Base-by-base conservation (phyloP, 352 stramenopile genomes). In the Phytophthora brassicae region DNA sequence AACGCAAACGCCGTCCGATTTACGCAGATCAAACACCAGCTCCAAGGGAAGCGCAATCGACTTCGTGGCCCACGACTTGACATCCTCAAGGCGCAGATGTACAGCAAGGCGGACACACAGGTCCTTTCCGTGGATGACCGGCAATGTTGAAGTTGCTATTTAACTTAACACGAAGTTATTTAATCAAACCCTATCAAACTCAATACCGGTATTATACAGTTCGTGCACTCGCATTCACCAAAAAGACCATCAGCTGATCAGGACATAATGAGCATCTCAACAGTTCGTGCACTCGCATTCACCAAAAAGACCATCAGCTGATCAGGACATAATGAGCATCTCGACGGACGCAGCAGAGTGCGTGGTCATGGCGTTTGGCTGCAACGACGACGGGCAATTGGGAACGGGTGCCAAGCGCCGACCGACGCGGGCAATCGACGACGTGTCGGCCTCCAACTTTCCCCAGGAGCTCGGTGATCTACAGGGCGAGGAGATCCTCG, bases 341-440 rank as follows among this genome's bases (percentile, higher is more conserved):
- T 54, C 48, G 31, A 60, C 52, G 39, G 38, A 60, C n/a, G 41
- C 53, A 24, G 49, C 51, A 28, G 44, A 75, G 44, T 80, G 70
- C 66, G 70, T 75, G 12, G 69, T 90, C 19, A 69, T 90, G 56
- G 79, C 81, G 23, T 92, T 94, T 57, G 83, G 83, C 47, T 92
- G 82, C 77, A 92, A 92, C 59, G 85, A 94, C 61, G 85, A 94
- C 64, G 85, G 85, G 0, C 85, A 94, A 63, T 56, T 94, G 45
- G 85, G 81, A 22, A 86, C 78, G 38, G 85, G 83, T 22, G 81
- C 87, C 55, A 79, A 79, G 65, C 81, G 81, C 24, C 76, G 69
- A 39, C 69, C 64, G 36, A 78, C 49, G 20, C 69, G 81, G 22
- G 65, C 75, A 20, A 84, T 94, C 17, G 85, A 94, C 61, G 79